phyloP scores from a whole-genome alignment of 495 filamentous ascomycete species.

The Lichina pygmaea region DNA sequence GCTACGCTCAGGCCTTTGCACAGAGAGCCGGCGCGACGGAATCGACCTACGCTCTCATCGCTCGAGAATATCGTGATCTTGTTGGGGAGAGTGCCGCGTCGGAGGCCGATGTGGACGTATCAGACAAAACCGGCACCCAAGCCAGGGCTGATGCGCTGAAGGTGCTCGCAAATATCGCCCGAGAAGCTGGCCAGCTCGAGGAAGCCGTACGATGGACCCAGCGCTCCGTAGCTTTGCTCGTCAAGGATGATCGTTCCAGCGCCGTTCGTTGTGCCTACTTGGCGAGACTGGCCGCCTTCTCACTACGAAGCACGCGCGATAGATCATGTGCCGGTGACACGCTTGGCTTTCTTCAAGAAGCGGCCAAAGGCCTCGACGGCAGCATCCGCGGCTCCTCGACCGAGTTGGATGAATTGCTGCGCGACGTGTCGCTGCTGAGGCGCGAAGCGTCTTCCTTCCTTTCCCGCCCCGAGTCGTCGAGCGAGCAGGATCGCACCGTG shows the following conservation, averaged over 20 bases:
- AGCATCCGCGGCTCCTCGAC: conserved; percentile 30
- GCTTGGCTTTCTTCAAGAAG: neutral
- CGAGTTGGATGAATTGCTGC: conserved; percentile 45
- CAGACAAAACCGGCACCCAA: neutral
- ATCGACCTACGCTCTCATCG: too few relatives aligned
- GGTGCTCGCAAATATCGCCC: conserved; percentile 13
- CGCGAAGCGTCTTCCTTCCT: conserved; percentile 27
- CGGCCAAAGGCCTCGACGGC: conserved; percentile 23
- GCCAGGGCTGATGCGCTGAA: conserved; percentile 6
- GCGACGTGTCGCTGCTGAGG: conserved; percentile 33
- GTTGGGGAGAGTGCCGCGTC: too few relatives aligned
- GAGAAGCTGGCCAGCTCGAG: conserved; percentile 15
- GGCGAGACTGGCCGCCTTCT: neutral
- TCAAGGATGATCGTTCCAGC: neutral
- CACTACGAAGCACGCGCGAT: neutral
- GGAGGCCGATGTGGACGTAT: too few relatives aligned
- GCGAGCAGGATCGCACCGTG: neutral
- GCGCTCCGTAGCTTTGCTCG: conserved; percentile 11
- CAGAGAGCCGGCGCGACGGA: conserved; percentile 9
- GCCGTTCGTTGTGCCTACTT: neutral
- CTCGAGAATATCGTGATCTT: too few relatives aligned
- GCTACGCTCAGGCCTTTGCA: conserved; percentile 33
- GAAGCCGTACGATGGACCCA: conserved; percentile 23
- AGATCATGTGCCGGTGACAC: neutral
- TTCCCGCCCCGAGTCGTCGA: conserved; percentile 5